Base-by-base conservation (phyloP, 2,329 filamentous ascomycete species). In the Phyllosticta citriasiana region DNA sequence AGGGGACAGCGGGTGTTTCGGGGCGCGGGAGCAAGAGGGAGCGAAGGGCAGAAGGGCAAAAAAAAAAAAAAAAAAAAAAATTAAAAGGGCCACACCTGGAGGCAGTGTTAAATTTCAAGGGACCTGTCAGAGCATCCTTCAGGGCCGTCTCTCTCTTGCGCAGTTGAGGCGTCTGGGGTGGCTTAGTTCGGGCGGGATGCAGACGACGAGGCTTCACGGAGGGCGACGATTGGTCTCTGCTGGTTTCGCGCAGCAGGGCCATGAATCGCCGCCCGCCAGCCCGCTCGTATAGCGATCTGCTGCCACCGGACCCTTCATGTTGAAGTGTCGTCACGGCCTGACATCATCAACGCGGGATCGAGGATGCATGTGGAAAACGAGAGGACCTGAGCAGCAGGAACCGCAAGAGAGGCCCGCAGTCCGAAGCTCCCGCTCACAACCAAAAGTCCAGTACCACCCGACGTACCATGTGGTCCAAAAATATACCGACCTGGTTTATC, bases 271-370 rank as follows among this genome's bases (percentile, higher is more conserved):
- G 33, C 55, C 57, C 57, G 22, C 54, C 33, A 24, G 30, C 52
- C 57, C 27, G 51, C 52, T 53, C 57, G 57, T 55, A 59, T 59
- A 59, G 22, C 52, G 57, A 59, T 59, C 57, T 59, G 57, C 57
- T 59, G 57, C 35, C 14, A 55, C 52, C 51, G 53, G 57, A 9
- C 52, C 57, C 27, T n/a, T 55, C 47, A 40, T 52, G 40, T 33
- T 14, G 19, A 22, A 22, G 19, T 22, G 57, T 53, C 33, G 52
- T 52, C 52, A 55, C 22, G 40, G 51, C n/a, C 27, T 54, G 57
- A 47, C 57, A 55, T 55, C 57, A 55, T 59, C 40, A 26, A 22
- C 27, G 27, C 3, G 27, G 27, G 27, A 30, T 30, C 27, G 27
- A 30, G 27, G 27, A 6, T 6, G 2, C 27, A 30, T 30, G 27